A percentile compares a stretch with the other conserved stretches of the same genome.
Evolutionary conservation across 164 flowering plant genomes (phyloP).

Genomic region (Tetrastigma voinierianum): DNA sequence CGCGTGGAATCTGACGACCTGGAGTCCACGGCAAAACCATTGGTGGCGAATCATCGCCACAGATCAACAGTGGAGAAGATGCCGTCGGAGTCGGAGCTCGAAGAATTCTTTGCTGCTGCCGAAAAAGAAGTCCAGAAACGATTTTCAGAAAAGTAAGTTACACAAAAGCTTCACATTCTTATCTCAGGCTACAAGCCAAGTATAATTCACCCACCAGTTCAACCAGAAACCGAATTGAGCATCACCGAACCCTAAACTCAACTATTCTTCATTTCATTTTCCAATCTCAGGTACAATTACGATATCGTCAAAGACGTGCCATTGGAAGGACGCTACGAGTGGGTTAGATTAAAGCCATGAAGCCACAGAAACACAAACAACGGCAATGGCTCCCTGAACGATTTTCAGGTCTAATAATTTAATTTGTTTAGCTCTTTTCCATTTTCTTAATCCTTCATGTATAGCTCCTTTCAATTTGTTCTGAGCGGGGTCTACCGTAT

Average conservation of each 20-base stretch:
- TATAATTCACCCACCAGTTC: not conserved
- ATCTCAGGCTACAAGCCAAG: not conserved
- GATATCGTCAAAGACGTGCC: constrained; percentile 60
- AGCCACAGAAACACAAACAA: not conserved
- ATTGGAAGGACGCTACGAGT: constrained; percentile 65
- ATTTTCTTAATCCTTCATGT: not conserved
- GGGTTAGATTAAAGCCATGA: constrained; percentile 47
- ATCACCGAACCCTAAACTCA: not conserved
- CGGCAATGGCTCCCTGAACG: not conserved
- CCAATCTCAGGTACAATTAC: constrained; percentile 54
- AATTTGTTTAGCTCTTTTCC: not conserved
- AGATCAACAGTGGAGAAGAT: constrained; percentile 27
- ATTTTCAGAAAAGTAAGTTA: constrained; percentile 46
- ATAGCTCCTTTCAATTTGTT: not conserved
- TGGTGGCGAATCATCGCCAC: constrained; percentile 17
- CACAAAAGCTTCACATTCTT: not conserved
- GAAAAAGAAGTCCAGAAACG: constrained; percentile 42
- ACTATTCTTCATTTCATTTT: not conserved
- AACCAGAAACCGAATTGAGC: not conserved
- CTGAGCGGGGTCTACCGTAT: not conserved
- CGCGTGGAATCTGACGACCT: constrained; percentile 22
- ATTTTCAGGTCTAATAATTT: not conserved
- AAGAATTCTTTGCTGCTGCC: constrained; percentile 52
- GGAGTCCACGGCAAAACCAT: constrained; percentile 24
- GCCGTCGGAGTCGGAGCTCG: constrained; percentile 54